phyloP scores from a whole-genome alignment of 2,329 filamentous ascomycete genomes.

The Beauveria australis region DNA sequence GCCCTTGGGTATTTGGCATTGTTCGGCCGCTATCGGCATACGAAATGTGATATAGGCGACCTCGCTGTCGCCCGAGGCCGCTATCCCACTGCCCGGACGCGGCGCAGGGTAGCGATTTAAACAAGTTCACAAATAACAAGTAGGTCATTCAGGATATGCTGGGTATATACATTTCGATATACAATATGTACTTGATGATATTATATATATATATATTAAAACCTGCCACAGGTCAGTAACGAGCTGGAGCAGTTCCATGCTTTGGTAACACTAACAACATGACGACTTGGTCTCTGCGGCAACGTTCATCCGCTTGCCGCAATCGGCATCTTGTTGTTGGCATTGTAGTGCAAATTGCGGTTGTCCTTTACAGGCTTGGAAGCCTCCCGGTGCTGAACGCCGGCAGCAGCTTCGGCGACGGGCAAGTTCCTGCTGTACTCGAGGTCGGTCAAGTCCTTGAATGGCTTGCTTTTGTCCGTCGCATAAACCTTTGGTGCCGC shows the following conservation, averaged over 20 bases:
- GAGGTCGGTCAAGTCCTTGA: conserved; percentile 3
- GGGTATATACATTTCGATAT: background rate
- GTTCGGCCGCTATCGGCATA: too few relatives aligned
- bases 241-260: background rate
- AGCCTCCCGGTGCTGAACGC: background rate
- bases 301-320: background rate
- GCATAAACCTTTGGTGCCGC: background rate
- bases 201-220: background rate
- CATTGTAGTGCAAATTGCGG: conserved; percentile 1
- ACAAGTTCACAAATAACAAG: background rate
- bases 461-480: background rate
- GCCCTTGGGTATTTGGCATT: too few relatives aligned
- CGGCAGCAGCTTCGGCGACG: background rate
- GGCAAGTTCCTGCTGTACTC: background rate
- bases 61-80: too few relatives aligned
- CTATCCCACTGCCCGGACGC: too few relatives aligned
- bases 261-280: background rate
- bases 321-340: background rate
- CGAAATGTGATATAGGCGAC: too few relatives aligned
- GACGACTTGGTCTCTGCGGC: background rate
- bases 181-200: conserved; percentile 2
- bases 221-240: background rate
- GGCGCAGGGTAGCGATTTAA: background rate
- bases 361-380: background rate
- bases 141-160: background rate